Percentiles rank a stretch among this genome's conserved stretches.
These are phyloP conservation scores for Clitoria ternatea DNA, from an alignment of 306 rosid genomes.

Conservation along the genomic window DNA sequence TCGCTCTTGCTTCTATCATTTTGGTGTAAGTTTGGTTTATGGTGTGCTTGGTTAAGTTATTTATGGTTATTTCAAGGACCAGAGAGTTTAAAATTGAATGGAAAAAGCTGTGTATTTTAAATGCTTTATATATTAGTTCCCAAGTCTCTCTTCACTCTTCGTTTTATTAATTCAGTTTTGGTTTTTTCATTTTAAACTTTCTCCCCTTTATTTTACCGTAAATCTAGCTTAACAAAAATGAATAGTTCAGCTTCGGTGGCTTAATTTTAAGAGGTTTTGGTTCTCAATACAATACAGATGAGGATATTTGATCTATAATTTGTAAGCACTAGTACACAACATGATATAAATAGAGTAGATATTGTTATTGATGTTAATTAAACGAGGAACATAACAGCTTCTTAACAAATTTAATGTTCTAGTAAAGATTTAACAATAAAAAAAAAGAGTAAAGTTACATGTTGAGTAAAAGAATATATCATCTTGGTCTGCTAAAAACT, in stretches of 20 bases:
- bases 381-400: background rate
- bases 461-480: background rate
- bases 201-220: background rate
- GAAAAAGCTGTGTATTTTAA: conserved; percentile 17
- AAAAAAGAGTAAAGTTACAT: conserved; percentile 22
- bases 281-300: too few relatives aligned
- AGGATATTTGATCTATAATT: background rate
- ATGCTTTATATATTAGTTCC: conserved; percentile 7
- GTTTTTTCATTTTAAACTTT: background rate
- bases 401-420: background rate
- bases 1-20: background rate
- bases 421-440: background rate
- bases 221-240: background rate
- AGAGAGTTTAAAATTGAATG: conserved; percentile 26
- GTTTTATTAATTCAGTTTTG: background rate
- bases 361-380: background rate
- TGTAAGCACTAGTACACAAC: background rate
- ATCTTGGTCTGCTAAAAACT: conserved; percentile 31
- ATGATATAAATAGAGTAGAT: background rate
- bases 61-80: conserved; percentile 35
- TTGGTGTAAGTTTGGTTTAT: conserved; percentile 34
- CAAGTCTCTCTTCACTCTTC: too few relatives aligned
- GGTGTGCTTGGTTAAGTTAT: conserved; percentile 45
- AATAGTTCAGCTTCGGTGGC: background rate
- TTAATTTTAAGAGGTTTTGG: background rate